phyloP scores from a whole-genome alignment of 768 basidiomycete genomes.

The Kwoniella heveanensis region DNA sequence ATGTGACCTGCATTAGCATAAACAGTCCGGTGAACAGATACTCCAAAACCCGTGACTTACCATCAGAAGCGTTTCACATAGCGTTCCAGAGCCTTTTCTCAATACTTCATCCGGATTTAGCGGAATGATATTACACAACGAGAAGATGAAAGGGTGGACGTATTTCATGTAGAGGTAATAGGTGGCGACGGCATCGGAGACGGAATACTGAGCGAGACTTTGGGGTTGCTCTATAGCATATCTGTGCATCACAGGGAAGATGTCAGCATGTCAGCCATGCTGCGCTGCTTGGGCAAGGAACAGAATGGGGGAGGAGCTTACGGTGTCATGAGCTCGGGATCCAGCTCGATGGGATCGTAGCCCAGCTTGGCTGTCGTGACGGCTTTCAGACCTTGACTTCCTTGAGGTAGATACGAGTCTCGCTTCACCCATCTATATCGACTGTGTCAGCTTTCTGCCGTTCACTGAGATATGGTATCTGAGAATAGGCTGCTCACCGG shows the following conservation, averaged over 20 bases:
- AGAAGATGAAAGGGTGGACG: slow-evolving; percentile 99
- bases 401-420: slow-evolving; percentile 97
- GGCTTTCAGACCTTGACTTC: slow-evolving; percentile 96
- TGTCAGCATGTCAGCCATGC: no score
- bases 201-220: slow-evolving; percentile 91
- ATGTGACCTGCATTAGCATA: no score
- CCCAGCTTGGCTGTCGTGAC: slow-evolving; percentile 95
- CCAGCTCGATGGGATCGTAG: slow-evolving; percentile 93
- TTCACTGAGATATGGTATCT: background rate
- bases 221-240: slow-evolving; percentile 97
- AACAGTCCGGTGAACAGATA: no score
- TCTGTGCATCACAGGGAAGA: slow-evolving; percentile 62
- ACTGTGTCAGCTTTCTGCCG: background rate
- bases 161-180: slow-evolving; percentile 99
- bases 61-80: slow-evolving; percentile 98
- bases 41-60: no score
- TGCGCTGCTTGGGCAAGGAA: no score
- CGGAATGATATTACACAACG: slow-evolving; percentile 97
- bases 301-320: slow-evolving; percentile 58
- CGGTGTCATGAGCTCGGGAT: slow-evolving; percentile 99
- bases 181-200: slow-evolving; percentile 99
- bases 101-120: slow-evolving; percentile 94
- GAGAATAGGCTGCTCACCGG: slow-evolving; percentile 62
- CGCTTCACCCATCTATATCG: slow-evolving; percentile 83
- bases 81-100: slow-evolving; percentile 91